Evolutionary conservation across 352 stramenopile genomes (phyloP).

Genomic region (Phytophthora pini): DNA sequence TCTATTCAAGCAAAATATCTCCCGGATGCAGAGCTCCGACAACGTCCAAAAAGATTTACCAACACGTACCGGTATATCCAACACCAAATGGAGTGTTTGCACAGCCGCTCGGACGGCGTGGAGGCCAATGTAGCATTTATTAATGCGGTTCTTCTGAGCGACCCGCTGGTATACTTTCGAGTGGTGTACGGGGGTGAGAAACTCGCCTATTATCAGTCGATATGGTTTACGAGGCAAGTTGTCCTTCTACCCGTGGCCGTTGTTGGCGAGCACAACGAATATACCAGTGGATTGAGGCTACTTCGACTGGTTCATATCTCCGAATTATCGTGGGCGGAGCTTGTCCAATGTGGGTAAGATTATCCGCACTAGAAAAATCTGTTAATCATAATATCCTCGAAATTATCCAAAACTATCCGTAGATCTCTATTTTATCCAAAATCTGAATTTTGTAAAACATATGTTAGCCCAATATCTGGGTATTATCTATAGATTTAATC

Average conservation of each 20-base stretch:
- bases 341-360: conserved; percentile 39
- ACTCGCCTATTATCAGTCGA: conserved; percentile 34
- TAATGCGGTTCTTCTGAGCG: conserved; percentile 48
- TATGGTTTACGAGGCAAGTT: conserved; percentile 19
- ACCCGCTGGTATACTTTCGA: conserved; percentile 41
- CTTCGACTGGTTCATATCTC: conserved; percentile 19
- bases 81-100: conserved; percentile 36
- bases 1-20: background rate
- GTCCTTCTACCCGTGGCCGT: conserved; percentile 31
- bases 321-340: conserved; percentile 31
- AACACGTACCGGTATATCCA: conserved; percentile 27
- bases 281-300: conserved; percentile 18
- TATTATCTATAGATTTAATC: too few relatives aligned
- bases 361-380: background rate
- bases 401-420: too few relatives aligned
- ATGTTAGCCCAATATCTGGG: too few relatives aligned
- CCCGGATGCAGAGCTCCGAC: conserved; percentile 6
- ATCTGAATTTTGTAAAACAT: too few relatives aligned
- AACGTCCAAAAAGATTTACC: conserved; percentile 1
- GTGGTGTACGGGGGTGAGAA: conserved; percentile 18
- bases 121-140: conserved; percentile 46
- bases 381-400: too few relatives aligned
- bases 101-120: conserved; percentile 26
- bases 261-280: conserved; percentile 28
- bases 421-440: too few relatives aligned